Evolutionary conservation across 139 green algal species (phyloP).

Genomic region (Dunaliella primolecta): DNA sequence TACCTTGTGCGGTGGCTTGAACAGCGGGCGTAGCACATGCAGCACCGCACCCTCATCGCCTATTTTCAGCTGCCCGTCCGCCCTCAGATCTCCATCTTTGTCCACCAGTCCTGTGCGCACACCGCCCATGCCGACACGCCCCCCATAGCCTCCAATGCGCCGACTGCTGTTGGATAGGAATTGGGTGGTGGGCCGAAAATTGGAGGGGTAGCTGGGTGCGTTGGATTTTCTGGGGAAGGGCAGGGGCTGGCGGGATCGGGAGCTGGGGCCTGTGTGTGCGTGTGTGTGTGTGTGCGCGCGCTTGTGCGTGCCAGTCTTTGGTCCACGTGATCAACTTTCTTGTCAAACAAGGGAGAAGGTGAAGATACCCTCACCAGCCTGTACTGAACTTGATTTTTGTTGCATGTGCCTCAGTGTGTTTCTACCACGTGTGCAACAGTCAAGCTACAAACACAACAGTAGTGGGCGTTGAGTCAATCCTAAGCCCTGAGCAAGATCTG

Average conservation of each 20-base stretch:
- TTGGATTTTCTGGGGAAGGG: neutral
- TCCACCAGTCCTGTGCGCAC: neutral
- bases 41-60: neutral
- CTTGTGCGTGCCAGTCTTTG: neutral
- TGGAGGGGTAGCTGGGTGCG: neutral
- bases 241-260: neutral
- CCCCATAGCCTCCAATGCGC: neutral
- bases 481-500: too few relatives aligned
- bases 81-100: neutral
- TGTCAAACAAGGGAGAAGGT: too few relatives aligned
- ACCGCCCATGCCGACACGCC: neutral
- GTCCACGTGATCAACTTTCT: too few relatives aligned
- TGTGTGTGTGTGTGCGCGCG: neutral
- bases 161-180: neutral
- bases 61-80: neutral
- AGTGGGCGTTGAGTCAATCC: too few relatives aligned
- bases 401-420: too few relatives aligned
- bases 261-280: slow-evolving; percentile 1
- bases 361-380: too few relatives aligned
- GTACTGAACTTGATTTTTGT: too few relatives aligned
- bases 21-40: neutral
- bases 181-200: too few relatives aligned
- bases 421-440: too few relatives aligned
- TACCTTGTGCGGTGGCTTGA: neutral
- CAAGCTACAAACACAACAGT: too few relatives aligned